These are phyloP conservation scores for Rhodotorula sp. DNA, from an alignment of 1,284 basidiomycete genomes.

Conservation along the genomic window DNA sequence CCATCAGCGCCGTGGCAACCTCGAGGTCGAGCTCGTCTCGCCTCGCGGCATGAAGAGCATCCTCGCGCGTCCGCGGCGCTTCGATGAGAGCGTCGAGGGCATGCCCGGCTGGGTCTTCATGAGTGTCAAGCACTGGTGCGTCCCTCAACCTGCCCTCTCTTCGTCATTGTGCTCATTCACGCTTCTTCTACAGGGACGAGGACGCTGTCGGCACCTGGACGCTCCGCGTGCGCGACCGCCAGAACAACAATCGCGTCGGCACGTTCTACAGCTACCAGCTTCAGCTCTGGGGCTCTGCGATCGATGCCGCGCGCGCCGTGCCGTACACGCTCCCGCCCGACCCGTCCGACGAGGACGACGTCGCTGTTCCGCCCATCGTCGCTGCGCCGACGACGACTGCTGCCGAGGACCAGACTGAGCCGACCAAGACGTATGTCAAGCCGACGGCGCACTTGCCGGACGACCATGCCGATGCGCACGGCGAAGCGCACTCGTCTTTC, in stretches of 20 bases:
- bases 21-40: conserved; percentile 84
- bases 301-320: conserved; percentile 69
- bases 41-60: conserved; percentile 85
- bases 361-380: neutral
- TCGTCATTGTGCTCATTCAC: neutral
- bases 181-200: conserved; percentile 71
- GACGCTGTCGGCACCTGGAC: conserved; percentile 91
- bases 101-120: conserved; percentile 96
- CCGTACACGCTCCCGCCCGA: conserved; percentile 59
- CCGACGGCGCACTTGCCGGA: conserved; percentile 85
- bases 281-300: conserved; percentile 87
- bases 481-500: conserved; percentile 41
- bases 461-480: conserved; percentile 66
- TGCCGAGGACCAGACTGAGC: conserved; percentile 7
- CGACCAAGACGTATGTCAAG: conserved; percentile 69
- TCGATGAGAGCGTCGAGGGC: conserved; percentile 70
- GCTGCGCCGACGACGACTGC: conserved; percentile 49
- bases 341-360: conserved; percentile 48
- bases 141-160: conserved; percentile 13
- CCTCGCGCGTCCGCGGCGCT: conserved; percentile 70
- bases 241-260: conserved; percentile 65
- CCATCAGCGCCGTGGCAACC: conserved; percentile 82
- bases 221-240: conserved; percentile 77
- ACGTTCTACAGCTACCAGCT: conserved; percentile 89
- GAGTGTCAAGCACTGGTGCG: conserved; percentile 96